phyloP scores from a whole-genome alignment of 106 monocot genomes.

The Allium fistulosum region DNA sequence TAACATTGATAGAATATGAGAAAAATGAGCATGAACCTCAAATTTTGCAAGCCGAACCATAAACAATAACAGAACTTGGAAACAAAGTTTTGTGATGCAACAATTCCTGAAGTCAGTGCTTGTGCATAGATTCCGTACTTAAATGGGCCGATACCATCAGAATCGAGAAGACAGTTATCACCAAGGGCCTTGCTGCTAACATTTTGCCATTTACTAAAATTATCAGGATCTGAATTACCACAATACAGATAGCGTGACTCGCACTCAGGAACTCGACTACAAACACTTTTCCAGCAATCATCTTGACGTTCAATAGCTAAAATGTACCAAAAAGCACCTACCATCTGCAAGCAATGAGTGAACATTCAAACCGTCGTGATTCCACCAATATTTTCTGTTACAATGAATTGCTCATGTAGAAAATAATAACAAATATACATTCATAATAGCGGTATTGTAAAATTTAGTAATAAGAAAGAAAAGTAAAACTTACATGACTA shows the following conservation, averaged over 20 bases:
- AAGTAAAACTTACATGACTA: conserved; percentile 66
- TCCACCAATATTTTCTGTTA: no score
- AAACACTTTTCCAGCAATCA: conserved; percentile 67
- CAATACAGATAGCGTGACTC: conserved; percentile 39
- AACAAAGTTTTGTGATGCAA: conserved; percentile 44
- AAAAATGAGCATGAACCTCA: conserved; percentile 39
- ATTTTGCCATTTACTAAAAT: conserved; percentile 28
- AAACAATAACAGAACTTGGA: conserved; percentile 69
- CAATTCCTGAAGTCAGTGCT: conserved; percentile 52
- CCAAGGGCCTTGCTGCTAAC: conserved; percentile 9
- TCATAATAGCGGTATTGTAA: no score
- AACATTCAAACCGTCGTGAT: no score
- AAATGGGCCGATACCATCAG: conserved; percentile 27
- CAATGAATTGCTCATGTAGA: no score
- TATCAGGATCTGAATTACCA: conserved; percentile 21
- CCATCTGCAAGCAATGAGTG: conserved; percentile 36
- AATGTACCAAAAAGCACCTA: conserved; percentile 91
- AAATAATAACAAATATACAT: no score
- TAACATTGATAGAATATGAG: no score
- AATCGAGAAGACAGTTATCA: conserved; percentile 17
- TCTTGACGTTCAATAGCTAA: conserved; percentile 73
- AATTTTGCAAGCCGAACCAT: conserved; percentile 89
- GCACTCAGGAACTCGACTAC: conserved; percentile 25
- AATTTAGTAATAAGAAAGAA: conserved; percentile 1
- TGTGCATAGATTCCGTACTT: conserved; percentile 67